Percentiles rank a stretch among this genome's conserved stretches.
Evolutionary conservation across 805 yeast genomes (phyloP).

Genomic region (Candida qinlingensis): DNA sequence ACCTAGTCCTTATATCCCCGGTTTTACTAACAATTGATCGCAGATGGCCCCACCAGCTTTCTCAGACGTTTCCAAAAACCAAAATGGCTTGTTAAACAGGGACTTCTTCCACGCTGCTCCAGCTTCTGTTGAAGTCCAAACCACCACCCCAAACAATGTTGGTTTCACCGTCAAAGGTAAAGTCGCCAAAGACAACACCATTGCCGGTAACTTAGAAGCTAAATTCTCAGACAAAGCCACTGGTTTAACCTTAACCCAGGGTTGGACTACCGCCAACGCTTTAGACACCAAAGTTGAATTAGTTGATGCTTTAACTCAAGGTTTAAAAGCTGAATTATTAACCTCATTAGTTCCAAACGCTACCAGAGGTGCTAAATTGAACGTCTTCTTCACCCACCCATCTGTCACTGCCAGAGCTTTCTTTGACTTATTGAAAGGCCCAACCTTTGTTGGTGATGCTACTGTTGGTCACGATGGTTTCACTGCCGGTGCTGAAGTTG

Average conservation of each 20-base stretch:
- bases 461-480: constrained; percentile 94
- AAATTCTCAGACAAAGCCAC: constrained; percentile 89
- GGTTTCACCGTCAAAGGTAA: constrained; percentile 92
- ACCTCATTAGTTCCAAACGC: constrained; percentile 84
- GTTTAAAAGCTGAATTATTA: constrained; percentile 87
- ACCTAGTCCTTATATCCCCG: background rate
- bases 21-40: constrained; percentile 1
- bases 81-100: constrained; percentile 83
- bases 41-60: constrained; percentile 77
- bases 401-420: constrained; percentile 91
- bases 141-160: constrained; percentile 95
- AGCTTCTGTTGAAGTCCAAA: constrained; percentile 82
- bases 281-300: constrained; percentile 91
- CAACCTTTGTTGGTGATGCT: constrained; percentile 91
- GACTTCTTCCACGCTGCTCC: constrained; percentile 93
- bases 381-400: constrained; percentile 87
- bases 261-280: constrained; percentile 93
- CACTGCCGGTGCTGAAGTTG: constrained; percentile 95
- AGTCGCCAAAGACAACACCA: constrained; percentile 70
- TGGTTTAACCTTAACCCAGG: constrained; percentile 92
- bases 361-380: constrained; percentile 82
- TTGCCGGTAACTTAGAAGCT: constrained; percentile 86
- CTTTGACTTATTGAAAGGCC: constrained; percentile 93
- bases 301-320: constrained; percentile 87
- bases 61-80: constrained; percentile 87